Conservation (phyloP, 2,329 filamentous ascomycete species). For the Elsinoe ampelina region DNA sequence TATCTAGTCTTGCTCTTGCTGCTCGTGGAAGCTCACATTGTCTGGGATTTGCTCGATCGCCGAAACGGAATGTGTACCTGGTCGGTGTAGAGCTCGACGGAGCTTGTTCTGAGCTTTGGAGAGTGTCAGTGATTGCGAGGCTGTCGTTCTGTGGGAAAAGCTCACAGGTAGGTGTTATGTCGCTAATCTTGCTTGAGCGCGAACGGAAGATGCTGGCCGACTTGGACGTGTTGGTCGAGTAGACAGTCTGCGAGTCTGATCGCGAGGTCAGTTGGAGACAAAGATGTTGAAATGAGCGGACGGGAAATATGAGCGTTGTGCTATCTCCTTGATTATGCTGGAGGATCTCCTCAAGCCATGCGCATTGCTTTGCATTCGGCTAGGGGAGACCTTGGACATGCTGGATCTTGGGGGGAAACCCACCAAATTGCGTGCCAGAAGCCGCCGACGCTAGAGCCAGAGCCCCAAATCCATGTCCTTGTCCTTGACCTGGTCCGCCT, state of each 20-base stretch:
- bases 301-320: constrained; percentile 2
- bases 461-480: constrained; percentile 3
- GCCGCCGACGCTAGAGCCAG: constrained; percentile 8
- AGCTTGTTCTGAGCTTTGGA: constrained; percentile 5
- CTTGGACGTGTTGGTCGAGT: constrained; percentile 2
- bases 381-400: background rate
- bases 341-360: constrained; percentile 11
- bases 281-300: background rate
- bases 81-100: constrained; percentile 5
- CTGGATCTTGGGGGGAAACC: background rate
- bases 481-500: background rate
- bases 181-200: constrained; percentile 7
- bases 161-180: background rate
- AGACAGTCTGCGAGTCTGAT: constrained; percentile 5
- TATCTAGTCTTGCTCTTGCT: background rate
- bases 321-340: constrained; percentile 5
- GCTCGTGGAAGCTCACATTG: background rate
- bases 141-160: background rate
- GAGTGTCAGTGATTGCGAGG: background rate
- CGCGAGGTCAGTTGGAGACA: background rate
- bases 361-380: constrained; percentile 9
- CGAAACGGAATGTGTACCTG: background rate
- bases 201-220: constrained; percentile 10
- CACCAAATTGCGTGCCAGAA: constrained; percentile 11
- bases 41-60: background rate